Base-by-base conservation (phyloP, 2,329 filamentous ascomycete species). In the Rutstroemia sp. region DNA sequence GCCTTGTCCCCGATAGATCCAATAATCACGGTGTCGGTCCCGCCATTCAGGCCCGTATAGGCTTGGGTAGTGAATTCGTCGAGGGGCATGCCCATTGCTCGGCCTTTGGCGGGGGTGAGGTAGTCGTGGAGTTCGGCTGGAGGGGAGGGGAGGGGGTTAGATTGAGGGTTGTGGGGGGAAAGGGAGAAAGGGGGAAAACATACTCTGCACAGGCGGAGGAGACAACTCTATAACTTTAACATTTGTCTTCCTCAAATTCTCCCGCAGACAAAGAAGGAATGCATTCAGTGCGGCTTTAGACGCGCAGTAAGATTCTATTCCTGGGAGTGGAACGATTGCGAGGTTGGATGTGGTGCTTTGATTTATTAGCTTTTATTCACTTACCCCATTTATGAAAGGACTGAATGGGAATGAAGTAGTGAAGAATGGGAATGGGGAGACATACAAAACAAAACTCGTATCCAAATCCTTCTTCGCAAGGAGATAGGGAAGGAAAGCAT, bases 1-100 rank as follows among this genome's bases (percentile, higher is more conserved):
- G 1, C 7, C 14, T 14, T n/a, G 25, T 9, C 19, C 2, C 7
- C 8, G 5, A 4, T 2, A n/a, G 23, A 19, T 17, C 37, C 37
- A 9, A 51, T 27, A 1, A 42, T 14, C 9, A 51, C 21, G 1
- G 16, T 51, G 21, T 51, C 48, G 21, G 37, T n/a, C 10, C 34
- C 21, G 16, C 30, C 41, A 21, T 10, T n/a, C 38, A 51, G 16
- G n/a, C 17, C 48, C 9, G 5, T 51, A 51, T 21, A 19, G 19
- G 48, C 37, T 39, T 25, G 14, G 2, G n/a, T 4, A 21, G 19
- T 37, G 21, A 47, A 42, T 8, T 30, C 21, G 5, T 7, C 64
- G 17, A 78, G 54, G 3, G 78, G 76, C 74, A 81, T 80, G 3
- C 76, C 78, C 12, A 80, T 56, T 5, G 67, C 61, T 2, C 70